phyloP scores from a whole-genome alignment of 1,284 basidiomycete genomes.

The Cryptococcus floricola region DNA sequence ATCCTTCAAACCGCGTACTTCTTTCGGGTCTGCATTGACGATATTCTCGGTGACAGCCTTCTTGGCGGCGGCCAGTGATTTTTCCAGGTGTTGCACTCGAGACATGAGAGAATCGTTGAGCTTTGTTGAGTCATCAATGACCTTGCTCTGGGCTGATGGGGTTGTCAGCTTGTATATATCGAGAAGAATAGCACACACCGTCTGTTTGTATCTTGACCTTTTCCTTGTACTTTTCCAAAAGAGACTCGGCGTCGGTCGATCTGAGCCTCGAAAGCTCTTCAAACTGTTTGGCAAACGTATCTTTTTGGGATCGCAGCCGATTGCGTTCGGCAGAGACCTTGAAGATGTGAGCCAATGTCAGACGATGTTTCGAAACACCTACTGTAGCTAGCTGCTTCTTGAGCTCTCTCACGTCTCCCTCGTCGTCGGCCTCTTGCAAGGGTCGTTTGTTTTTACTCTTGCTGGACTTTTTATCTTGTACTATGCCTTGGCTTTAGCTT shows the following conservation, averaged over 20 bases:
- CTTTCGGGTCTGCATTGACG: slow-evolving; percentile 27
- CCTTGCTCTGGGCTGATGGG: slow-evolving; percentile 38
- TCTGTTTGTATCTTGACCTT: slow-evolving; percentile 31
- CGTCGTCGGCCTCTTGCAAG: neutral
- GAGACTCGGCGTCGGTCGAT: slow-evolving; percentile 26
- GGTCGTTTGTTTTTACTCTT: neutral
- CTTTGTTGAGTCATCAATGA: slow-evolving; percentile 37
- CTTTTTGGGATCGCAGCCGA: slow-evolving; percentile 30
- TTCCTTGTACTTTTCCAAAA: slow-evolving; percentile 42
- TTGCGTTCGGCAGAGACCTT: slow-evolving; percentile 34
- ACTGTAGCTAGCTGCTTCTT: neutral
- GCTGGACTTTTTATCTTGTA: neutral
- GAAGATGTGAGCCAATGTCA: neutral
- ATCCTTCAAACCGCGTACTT: slow-evolving; percentile 34
- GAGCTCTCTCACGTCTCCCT: neutral
- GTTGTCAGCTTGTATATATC: neutral
- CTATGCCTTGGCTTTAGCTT: no score
- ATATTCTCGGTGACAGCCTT: neutral
- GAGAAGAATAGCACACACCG: slow-evolving; percentile 20
- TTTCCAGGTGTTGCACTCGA: slow-evolving; percentile 33
- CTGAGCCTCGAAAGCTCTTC: slow-evolving; percentile 40
- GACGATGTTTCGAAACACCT: neutral
- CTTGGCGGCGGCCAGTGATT: slow-evolving; percentile 22
- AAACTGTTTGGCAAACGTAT: slow-evolving; percentile 43
- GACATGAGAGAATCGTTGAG: slow-evolving; percentile 37